Conservation (phyloP, 805 yeast species). For the Myxozyma sirexii region DNA sequence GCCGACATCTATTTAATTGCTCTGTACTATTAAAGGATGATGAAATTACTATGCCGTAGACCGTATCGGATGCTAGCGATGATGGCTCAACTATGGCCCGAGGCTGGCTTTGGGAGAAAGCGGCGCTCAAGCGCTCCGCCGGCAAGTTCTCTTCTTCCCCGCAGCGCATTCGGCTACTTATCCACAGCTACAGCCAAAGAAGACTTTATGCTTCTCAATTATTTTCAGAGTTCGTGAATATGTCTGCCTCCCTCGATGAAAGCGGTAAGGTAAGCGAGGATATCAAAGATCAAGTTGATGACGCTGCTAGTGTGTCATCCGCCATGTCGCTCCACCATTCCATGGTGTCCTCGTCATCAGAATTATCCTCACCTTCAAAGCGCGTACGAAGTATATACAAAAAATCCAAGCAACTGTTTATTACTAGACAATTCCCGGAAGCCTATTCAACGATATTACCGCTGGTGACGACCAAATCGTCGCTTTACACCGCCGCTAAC, state of each 20-base stretch:
- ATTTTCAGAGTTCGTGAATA: too few species aligned
- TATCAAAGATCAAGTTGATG: neutral
- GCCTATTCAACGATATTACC: slow-evolving; percentile 15
- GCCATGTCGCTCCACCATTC: neutral
- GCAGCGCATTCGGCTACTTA: too few species aligned
- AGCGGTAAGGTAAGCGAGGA: neutral
- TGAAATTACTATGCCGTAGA: too few species aligned
- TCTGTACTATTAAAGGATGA: neutral
- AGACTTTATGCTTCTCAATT: too few species aligned
- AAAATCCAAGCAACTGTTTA: slow-evolving; percentile 10
- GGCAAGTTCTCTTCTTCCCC: too few species aligned
- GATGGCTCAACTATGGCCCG: too few species aligned
- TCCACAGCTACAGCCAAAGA: too few species aligned
- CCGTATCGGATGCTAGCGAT: too few species aligned
- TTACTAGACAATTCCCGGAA: slow-evolving; percentile 26
- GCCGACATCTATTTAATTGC: neutral
- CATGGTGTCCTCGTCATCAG: slow-evolving; percentile 11
- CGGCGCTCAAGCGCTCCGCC: too few species aligned
- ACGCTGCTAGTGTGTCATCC: neutral
- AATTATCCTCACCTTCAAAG: slow-evolving; percentile 6
- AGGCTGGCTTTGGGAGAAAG: too few species aligned
- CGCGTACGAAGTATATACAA: slow-evolving; percentile 11
- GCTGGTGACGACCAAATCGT: slow-evolving; percentile 9
- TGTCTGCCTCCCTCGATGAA: too few species aligned
- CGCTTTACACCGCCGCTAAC: neutral